These are phyloP conservation scores for Daldinia sp. DNA, from an alignment of 2,329 filamentous ascomycete species.

Conservation along the genomic window DNA sequence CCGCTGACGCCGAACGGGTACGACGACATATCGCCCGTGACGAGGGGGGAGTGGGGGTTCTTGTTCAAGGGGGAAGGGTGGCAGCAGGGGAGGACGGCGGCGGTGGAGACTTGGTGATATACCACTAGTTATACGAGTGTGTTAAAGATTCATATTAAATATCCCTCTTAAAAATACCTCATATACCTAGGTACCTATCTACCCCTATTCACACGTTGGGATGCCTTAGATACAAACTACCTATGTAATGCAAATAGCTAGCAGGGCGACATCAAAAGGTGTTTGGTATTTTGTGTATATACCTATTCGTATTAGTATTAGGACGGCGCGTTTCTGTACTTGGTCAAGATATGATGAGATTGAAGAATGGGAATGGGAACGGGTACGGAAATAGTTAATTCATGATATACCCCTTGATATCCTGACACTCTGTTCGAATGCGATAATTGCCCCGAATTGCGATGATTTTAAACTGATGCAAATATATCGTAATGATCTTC, in stretches of 20 bases:
- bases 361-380: neutral
- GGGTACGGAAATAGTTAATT: neutral
- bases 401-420: neutral
- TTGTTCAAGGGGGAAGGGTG: slow-evolving; percentile 65
- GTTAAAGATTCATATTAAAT: too few species aligned
- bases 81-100: slow-evolving; percentile 59
- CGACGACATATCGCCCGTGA: slow-evolving; percentile 73
- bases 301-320: neutral
- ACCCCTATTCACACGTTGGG: neutral
- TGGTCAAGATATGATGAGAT: neutral
- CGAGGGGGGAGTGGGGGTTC: slow-evolving; percentile 72
- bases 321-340: neutral
- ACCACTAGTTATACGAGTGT: too few species aligned
- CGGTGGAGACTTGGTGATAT: slow-evolving; percentile 62
- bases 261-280: neutral
- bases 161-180: neutral
- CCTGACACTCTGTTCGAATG: neutral
- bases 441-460: neutral
- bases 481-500: too few species aligned
- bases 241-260: too few species aligned
- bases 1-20: slow-evolving; percentile 69
- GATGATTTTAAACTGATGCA: neutral
- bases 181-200: neutral
- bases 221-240: neutral
- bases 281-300: neutral